phyloP scores from a whole-genome alignment of 73 alveolate genomes.

The Symbiodinium pilosum region DNA sequence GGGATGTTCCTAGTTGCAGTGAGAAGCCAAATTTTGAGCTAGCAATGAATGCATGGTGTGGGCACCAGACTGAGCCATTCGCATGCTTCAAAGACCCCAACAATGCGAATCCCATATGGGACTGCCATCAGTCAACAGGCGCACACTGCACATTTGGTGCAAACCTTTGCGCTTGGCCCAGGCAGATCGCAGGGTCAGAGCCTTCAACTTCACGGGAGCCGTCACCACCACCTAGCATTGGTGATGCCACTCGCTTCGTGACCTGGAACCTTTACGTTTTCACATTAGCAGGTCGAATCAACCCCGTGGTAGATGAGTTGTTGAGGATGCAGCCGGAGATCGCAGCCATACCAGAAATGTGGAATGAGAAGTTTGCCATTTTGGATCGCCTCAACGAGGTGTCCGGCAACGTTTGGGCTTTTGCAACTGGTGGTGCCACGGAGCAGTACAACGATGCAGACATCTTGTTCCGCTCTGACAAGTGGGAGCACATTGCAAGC shows the following conservation, averaged over 20 bases:
- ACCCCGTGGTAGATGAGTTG: slow-evolving; percentile 8
- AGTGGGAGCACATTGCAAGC: slow-evolving; percentile 28
- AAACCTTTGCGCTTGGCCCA: slow-evolving; percentile 19
- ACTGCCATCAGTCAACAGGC: neutral
- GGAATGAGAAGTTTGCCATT: slow-evolving; percentile 8
- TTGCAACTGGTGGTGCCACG: slow-evolving; percentile 1
- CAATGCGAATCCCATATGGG: slow-evolving; percentile 2
- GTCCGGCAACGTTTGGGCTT: slow-evolving; percentile 28
- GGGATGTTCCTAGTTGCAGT: slow-evolving; percentile 35
- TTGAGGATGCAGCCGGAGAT: slow-evolving; percentile 33
- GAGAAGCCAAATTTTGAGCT: neutral
- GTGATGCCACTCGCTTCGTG: neutral
- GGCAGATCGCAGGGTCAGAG: neutral
- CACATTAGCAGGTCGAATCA: neutral
- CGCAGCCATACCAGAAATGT: slow-evolving; percentile 33
- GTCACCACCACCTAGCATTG: neutral
- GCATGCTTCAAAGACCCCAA: neutral
- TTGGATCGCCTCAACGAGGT: slow-evolving; percentile 1
- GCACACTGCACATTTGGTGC: neutral
- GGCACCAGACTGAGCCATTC: neutral
- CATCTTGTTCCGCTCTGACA: neutral
- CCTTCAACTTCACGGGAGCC: neutral
- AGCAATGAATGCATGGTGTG: slow-evolving; percentile 38
- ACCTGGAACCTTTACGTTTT: slow-evolving; percentile 17
- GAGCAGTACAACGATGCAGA: slow-evolving; percentile 9